A percentile compares a stretch with the other conserved stretches of the same genome.
phyloP scores from a whole-genome alignment of 2,329 filamentous ascomycete genomes.

The Xylaria sp. region DNA sequence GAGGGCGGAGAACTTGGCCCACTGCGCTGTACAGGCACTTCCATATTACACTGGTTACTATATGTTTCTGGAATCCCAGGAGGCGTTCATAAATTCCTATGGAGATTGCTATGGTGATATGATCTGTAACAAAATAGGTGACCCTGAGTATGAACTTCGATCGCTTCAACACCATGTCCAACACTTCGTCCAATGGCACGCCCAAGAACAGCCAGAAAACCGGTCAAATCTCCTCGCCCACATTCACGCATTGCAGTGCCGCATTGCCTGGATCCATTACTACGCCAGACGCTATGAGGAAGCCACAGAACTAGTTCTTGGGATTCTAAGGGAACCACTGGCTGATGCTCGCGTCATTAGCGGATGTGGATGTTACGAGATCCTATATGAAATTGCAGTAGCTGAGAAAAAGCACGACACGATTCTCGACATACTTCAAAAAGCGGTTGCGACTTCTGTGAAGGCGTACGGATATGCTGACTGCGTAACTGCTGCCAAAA shows the following conservation, averaged over 20 bases:
- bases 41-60: not conserved
- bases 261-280: slow-evolving; percentile 17
- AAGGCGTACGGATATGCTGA: slow-evolving; percentile 7
- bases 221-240: not conserved
- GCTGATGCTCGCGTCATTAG: not conserved
- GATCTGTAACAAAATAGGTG: not conserved
- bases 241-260: not conserved
- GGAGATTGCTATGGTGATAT: slow-evolving; percentile 10
- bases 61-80: not conserved
- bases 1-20: not conserved
- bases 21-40: not conserved
- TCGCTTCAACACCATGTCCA: slow-evolving; percentile 5
- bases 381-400: slow-evolving; percentile 19
- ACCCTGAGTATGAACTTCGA: not conserved
- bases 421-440: slow-evolving; percentile 13
- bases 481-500: not conserved
- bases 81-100: slow-evolving; percentile 1
- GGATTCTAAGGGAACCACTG: not conserved
- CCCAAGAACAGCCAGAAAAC: not conserved
- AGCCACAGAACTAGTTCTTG: not conserved
- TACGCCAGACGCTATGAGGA: slow-evolving; percentile 9
- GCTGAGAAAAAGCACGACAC: slow-evolving; percentile 15
- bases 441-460: slow-evolving; percentile 7
- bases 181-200: not conserved
- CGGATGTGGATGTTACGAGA: slow-evolving; percentile 24